Evolutionary conservation across 306 rosid species (phyloP), one percentile per base, ranked within the genome.

Genomic region (Mucuna pruriens): DNA sequence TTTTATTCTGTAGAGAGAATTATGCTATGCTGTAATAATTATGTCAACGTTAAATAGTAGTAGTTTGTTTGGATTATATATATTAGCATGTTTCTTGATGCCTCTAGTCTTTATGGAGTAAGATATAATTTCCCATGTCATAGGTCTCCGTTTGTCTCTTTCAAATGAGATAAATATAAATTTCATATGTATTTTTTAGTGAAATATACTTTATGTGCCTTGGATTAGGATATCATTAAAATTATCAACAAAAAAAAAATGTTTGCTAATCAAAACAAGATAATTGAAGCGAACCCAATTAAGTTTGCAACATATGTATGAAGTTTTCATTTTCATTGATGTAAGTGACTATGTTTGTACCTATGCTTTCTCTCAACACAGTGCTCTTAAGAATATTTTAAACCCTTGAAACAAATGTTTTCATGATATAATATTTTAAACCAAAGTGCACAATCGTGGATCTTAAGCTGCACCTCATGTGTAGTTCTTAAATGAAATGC

Each of bases 21-120:
- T 57, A 70, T 29, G 75, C 44, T 44, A 20, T 31, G 61, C n/a
- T 66, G 73, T 67, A 39, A 39, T 67, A 67, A 64, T 23, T 63
- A 15, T 63, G 45, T 13, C 33, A 16, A 16, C 55, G 38, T 74
- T 52, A 33, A 72, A 36, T 17, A 72, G 49, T 20, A 49, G 7
- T 52, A 49, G 77, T 54, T 52, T 36, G 78, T 73, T 54, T 73
- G 13, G 15, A 13, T 20, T 34, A 31, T 36, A 31, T 36, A 20
- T 19, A 5, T 9, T 70, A 22, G 16, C 3, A 16, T 48, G 40
- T n/a, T n/a, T n/a, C n/a, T n/a, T n/a, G n/a, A n/a, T n/a, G n/a
- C n/a, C n/a, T n/a, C n/a, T n/a, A n/a, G n/a, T n/a, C n/a, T n/a
- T n/a, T n/a, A n/a, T n/a, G n/a, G n/a, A n/a, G n/a, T n/a, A n/a